A percentile compares a stretch with the other conserved stretches of the same genome.
Conservation (phyloP, 768 basidiomycete genomes). For the Paxillus involutus region DNA sequence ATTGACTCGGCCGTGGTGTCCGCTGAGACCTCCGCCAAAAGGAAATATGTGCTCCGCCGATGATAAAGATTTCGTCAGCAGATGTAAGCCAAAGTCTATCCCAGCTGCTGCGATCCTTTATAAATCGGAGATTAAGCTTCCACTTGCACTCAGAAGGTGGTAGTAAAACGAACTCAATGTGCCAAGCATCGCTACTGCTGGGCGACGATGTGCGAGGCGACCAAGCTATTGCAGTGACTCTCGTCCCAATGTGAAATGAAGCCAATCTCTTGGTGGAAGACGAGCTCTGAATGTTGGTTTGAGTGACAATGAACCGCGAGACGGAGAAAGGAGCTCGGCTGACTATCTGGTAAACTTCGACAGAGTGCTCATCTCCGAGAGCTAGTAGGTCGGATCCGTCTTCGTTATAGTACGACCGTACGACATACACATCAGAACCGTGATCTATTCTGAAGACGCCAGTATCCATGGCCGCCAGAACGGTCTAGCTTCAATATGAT, state of each 20-base stretch:
- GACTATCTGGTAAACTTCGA: conserved; percentile 68
- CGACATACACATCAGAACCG: conserved; percentile 56
- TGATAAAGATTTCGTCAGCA: conserved; percentile 57
- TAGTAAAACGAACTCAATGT: conserved; percentile 57
- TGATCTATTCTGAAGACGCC: conserved; percentile 54
- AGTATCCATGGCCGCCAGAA: conserved; percentile 39
- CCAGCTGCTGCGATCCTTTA: conserved; percentile 66
- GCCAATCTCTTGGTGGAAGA: conserved; percentile 53
- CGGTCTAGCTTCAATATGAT: not conserved
- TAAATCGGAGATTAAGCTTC: conserved; percentile 5
- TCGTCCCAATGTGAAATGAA: conserved; percentile 70
- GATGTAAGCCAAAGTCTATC: conserved; percentile 67
- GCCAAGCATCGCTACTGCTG: conserved; percentile 62
- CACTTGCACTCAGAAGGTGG: not conserved
- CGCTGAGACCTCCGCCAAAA: conserved; percentile 80
- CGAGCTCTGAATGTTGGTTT: conserved; percentile 34
- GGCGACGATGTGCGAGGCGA: conserved; percentile 71
- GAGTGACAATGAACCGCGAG: conserved; percentile 6
- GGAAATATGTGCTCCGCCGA: conserved; percentile 55
- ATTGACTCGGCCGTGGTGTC: conserved; percentile 77
- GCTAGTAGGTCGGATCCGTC: conserved; percentile 71
- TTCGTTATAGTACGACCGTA: conserved; percentile 62
- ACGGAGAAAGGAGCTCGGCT: conserved; percentile 25
- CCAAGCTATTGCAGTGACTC: conserved; percentile 77
- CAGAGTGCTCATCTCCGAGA: conserved; percentile 69